phyloP scores from a whole-genome alignment of 306 rosid species.

The Gillenia trifoliata region DNA sequence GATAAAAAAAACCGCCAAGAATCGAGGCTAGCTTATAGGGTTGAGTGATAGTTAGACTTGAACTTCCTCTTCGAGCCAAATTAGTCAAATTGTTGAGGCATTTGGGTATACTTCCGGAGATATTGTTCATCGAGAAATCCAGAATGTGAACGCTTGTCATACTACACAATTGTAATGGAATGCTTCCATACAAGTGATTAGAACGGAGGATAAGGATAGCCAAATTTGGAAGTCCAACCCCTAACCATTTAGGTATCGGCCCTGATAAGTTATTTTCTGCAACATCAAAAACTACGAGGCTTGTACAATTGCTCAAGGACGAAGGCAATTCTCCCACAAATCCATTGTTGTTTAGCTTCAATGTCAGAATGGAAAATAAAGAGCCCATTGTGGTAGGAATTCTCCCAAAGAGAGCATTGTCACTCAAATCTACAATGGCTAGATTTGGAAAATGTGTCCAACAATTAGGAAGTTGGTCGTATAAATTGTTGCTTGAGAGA shows the following conservation, averaged over 20 bases:
- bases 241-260: not conserved
- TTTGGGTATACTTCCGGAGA: conserved; percentile 1
- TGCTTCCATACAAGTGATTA: not conserved
- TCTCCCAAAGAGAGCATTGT: not conserved
- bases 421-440: not conserved
- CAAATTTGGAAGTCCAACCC: not conserved
- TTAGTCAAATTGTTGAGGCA: not conserved
- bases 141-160: not conserved
- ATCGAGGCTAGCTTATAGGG: too few species aligned
- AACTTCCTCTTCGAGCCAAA: not conserved
- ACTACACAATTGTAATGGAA: not conserved
- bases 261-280: conserved; percentile 3
- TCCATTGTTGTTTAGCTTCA: not conserved
- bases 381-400: not conserved
- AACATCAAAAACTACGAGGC: not conserved
- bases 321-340: conserved; percentile 9
- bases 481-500: not conserved
- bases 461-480: conserved; percentile 8
- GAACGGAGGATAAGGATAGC: not conserved
- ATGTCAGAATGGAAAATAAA: not conserved
- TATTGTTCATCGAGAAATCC: conserved; percentile 1
- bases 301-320: not conserved
- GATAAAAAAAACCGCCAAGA: too few species aligned
- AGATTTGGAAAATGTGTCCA: not conserved
- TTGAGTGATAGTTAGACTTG: not conserved